Evolutionary conservation across 2,329 filamentous ascomycete genomes (phyloP), one percentile per base, ranked within the genome.

Genomic region (Pyrenophora graminea): DNA sequence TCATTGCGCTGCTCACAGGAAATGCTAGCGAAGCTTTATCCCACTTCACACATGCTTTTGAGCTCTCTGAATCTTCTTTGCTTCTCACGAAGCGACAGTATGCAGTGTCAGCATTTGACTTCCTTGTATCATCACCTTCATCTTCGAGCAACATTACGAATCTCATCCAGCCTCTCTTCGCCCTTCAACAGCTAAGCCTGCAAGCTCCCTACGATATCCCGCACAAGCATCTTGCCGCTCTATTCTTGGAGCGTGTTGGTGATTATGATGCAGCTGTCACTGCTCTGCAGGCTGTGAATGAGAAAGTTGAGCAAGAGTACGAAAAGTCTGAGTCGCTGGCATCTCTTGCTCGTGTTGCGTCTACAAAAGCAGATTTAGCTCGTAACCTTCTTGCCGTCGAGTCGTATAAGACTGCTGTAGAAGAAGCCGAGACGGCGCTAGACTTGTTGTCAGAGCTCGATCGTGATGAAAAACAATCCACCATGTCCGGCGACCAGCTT

Each of bases 11-110:
- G 13, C 77, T 93, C 23, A 82, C 84, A 42, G 91, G 90, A 1
- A 87, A 96, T 55, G 63, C 77, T 0, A 85, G 83, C 54, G 91
- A 97, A 74, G 92, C 93, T 1, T 82, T 90, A 18, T 86, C 86
- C 9, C 82, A 97, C 8, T 96, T 97, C 68, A 92, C 90, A 1
- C 94, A 99, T 69, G 93, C 94, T 0, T 94, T 96, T 77, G 92
- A 96, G 57, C 93, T 99, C 41, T 86, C 91, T 0, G 89, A 91
- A 54, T 87, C 90, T 0, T 88, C 89, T 0, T 86, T 88, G 0
- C 71, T 86, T 2, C 78, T 91, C 4, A 85, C 87, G 0, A 89
- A 91, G 68, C 84, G 87, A 25, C 89, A 93, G 69, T 97, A 92
- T 68, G 82, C 90, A 0, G 77, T 88, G 0, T 89, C 90, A 1